Evolutionary conservation across 352 stramenopile species (phyloP).

Genomic region (Globisporangium mamillatum): DNA sequence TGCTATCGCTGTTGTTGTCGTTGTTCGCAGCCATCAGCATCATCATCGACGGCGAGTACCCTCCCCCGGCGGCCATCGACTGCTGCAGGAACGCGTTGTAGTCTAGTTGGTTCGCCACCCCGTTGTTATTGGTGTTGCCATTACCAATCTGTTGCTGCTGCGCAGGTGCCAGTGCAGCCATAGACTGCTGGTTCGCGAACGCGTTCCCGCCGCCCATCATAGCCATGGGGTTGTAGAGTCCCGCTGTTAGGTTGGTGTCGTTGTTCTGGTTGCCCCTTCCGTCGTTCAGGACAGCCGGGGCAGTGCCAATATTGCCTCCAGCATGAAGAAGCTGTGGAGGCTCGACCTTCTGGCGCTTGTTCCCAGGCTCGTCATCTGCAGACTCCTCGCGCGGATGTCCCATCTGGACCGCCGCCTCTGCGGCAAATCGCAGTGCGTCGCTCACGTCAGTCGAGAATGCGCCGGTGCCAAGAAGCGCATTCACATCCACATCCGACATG

Average conservation of each 20-base stretch:
- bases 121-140: not conserved
- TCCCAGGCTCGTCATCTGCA: slow-evolving; percentile 5
- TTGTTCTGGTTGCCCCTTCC: slow-evolving; percentile 1
- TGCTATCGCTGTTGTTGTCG: not conserved
- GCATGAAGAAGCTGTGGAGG: not conserved
- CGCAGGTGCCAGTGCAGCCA: no score
- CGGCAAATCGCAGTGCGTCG: slow-evolving; percentile 3
- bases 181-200: not conserved
- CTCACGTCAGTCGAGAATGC: slow-evolving; percentile 5
- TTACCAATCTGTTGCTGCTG: slow-evolving; percentile 4
- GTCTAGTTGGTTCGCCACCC: slow-evolving; percentile 9
- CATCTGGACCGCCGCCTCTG: not conserved
- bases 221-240: not conserved
- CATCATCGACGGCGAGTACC: slow-evolving; percentile 29
- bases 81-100: slow-evolving; percentile 40
- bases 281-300: not conserved
- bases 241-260: not conserved
- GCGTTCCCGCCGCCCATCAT: not conserved
- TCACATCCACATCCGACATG: not conserved
- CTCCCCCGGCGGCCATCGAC: slow-evolving; percentile 26
- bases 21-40: slow-evolving; percentile 13
- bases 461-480: not conserved
- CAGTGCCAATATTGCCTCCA: not conserved
- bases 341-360: slow-evolving; percentile 10
- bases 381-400: not conserved